These are phyloP conservation scores for Talaromyces sp. DNA, from an alignment of 2,329 filamentous ascomycete genomes.

Conservation along the genomic window DNA sequence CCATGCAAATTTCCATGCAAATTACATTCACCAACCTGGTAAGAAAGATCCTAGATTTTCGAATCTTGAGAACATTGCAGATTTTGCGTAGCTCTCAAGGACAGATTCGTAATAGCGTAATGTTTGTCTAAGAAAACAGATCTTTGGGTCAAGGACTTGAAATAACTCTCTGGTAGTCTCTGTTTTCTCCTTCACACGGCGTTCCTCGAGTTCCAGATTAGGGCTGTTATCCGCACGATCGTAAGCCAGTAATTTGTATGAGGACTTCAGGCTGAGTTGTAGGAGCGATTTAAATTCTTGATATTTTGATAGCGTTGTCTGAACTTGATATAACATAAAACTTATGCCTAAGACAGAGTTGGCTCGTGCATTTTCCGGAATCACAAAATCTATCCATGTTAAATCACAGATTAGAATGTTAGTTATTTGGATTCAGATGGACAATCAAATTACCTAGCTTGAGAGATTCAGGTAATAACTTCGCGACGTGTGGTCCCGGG, in stretches of 20 bases:
- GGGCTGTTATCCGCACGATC: not conserved
- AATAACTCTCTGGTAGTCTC: not conserved
- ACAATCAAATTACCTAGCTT: not conserved
- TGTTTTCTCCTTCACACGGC: not conserved
- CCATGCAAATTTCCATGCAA: not conserved
- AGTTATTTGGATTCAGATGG: not conserved
- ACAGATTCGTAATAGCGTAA: not conserved
- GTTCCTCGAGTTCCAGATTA: not conserved
- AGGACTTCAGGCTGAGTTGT: not conserved
- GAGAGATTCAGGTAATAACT: not conserved
- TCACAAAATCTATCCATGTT: not conserved
- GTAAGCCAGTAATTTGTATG: not conserved
- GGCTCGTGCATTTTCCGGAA: not conserved
- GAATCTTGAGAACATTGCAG: not conserved
- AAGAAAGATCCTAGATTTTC: slow-evolving; percentile 5
- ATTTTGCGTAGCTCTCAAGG: not conserved
- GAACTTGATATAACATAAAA: slow-evolving; percentile 1
- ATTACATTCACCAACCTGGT: slow-evolving; percentile 1
- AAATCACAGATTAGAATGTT: not conserved
- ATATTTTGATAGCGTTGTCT: not conserved
- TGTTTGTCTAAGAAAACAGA: not conserved
- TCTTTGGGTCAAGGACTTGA: not conserved
- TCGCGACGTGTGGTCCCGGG: not conserved
- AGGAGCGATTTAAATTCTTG: not conserved
- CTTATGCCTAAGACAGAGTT: not conserved